Conservation (phyloP, 2,329 filamentous ascomycete species). For the Neopestalotiopsis clavispora region DNA sequence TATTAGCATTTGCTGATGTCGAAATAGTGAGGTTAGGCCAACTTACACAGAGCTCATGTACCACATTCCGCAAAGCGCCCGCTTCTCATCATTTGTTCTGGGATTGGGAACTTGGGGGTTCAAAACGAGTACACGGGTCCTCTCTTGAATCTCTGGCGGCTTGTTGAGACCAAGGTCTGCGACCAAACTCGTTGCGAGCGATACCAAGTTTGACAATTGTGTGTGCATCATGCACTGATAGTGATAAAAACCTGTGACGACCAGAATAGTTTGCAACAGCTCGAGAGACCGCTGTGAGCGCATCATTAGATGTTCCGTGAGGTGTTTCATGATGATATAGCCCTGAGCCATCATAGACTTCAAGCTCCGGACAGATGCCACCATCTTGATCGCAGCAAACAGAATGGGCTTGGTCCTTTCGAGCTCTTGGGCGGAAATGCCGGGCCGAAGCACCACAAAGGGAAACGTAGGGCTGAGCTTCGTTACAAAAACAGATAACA, state of each 20-base stretch:
- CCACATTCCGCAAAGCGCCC: constrained; percentile 58
- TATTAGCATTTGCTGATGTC: background rate
- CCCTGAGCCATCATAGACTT: constrained; percentile 55
- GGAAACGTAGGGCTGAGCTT: constrained; percentile 50
- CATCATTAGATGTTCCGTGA: constrained; percentile 55
- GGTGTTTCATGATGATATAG: constrained; percentile 49
- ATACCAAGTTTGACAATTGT: constrained; percentile 56
- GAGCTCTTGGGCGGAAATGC: constrained; percentile 41
- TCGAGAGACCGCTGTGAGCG: constrained; percentile 55
- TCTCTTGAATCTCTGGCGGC: constrained; percentile 45
- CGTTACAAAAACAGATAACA: constrained; percentile 49
- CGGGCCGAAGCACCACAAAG: constrained; percentile 49
- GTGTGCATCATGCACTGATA: constrained; percentile 59
- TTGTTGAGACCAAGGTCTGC: constrained; percentile 52
- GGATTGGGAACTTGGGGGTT: constrained; percentile 41
- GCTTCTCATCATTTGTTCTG: constrained; percentile 56
- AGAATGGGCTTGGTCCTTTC: constrained; percentile 49
- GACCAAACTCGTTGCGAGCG: constrained; percentile 51
- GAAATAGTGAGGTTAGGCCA: background rate
- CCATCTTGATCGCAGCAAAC: constrained; percentile 54
- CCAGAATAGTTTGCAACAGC: constrained; percentile 52
- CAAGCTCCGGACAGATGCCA: constrained; percentile 51
- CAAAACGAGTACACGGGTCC: constrained; percentile 47
- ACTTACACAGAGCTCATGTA: constrained; percentile 58
- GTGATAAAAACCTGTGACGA: constrained; percentile 57